Base-by-base conservation (phyloP, 78 protist genomes). In the Anaeramoeba ignava region DNA sequence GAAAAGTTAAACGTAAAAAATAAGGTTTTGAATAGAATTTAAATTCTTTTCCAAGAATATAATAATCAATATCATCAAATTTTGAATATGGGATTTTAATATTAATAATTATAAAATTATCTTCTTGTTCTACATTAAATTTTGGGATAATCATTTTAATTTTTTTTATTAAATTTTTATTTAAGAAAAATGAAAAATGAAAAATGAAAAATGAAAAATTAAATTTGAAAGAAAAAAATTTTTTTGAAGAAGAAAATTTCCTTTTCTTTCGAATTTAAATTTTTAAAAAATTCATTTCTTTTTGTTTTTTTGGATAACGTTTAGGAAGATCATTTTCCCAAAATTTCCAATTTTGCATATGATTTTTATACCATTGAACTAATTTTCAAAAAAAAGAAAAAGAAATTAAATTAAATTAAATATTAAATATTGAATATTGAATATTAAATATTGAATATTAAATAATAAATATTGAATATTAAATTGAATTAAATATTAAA, bases 1-100 rank as follows among this genome's bases (percentile, higher is more conserved):
- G 41, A 2, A 83, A 83, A 12, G 81, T 78, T 39, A 83, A 81
- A 23, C 85, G 85, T 2, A 83, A 54, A 23, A 83, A 83, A 54
- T 83, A 83, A 2, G 85, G 85, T 41, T 3, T 2, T 17, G 78
- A 38, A 38, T 83, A 27, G 39, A 83, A 33, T 1, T 3, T 23
- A 67, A 83, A 79, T 31, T n/a, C 1, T 42, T 31, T 31, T 3
- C 33, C 81, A 12, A 12, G 34, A 0, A 83, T 17, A 67, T 80
- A 2, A 27, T 40, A 79, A 38, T 83, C 85, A 41, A 41, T 67
- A 17, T 78, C 85, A 38, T 78, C 85, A 1, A 8, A 2, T 67
- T 31, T 0, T 0, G 39, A 2, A 42, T 83, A 38, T 38, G 85
- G 85, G 68, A 79, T 39, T 1, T 31, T 38, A 17, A 83, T 3